Evolutionary conservation across 2,329 filamentous ascomycete genomes (phyloP).

Genomic region (Phialemoniopsis sp.): DNA sequence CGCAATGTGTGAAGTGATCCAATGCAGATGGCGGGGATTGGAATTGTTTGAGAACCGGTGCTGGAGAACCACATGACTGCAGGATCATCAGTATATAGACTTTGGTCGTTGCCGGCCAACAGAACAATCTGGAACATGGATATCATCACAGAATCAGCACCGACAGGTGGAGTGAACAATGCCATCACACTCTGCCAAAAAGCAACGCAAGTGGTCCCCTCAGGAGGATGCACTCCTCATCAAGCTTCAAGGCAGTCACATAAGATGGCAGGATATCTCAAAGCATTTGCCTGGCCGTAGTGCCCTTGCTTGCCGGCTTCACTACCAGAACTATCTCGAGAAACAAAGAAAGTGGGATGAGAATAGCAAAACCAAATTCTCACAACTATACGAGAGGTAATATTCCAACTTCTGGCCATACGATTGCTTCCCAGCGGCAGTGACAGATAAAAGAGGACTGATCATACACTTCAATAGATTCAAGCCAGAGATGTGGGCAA

Average conservation of each 20-base stretch:
- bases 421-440: too few species aligned
- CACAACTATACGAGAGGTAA: conserved; percentile 91
- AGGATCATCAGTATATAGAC: too few species aligned
- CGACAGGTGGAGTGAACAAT: conserved; percentile 50
- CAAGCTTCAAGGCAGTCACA: conserved; percentile 80
- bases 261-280: conserved; percentile 99
- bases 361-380: conserved; percentile 95
- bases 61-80: too few species aligned
- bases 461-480: conserved; percentile 54
- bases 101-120: too few species aligned
- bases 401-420: too few species aligned
- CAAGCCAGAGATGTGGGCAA: conserved; percentile 97
- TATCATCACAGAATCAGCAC: too few species aligned
- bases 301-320: conserved; percentile 87
- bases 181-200: conserved; percentile 63
- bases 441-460: too few species aligned
- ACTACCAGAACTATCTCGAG: conserved; percentile 97
- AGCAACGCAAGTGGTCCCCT: conserved; percentile 93
- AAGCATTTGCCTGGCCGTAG: conserved; percentile 86
- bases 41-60: too few species aligned
- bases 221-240: conserved; percentile 95
- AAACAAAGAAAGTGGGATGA: conserved; percentile 93
- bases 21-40: too few species aligned
- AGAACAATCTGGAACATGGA: too few species aligned
- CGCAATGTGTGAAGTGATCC: too few species aligned